These are phyloP conservation scores for Bretziella fagacearum DNA, from an alignment of 2,329 filamentous ascomycete genomes.

Conservation along the genomic window DNA sequence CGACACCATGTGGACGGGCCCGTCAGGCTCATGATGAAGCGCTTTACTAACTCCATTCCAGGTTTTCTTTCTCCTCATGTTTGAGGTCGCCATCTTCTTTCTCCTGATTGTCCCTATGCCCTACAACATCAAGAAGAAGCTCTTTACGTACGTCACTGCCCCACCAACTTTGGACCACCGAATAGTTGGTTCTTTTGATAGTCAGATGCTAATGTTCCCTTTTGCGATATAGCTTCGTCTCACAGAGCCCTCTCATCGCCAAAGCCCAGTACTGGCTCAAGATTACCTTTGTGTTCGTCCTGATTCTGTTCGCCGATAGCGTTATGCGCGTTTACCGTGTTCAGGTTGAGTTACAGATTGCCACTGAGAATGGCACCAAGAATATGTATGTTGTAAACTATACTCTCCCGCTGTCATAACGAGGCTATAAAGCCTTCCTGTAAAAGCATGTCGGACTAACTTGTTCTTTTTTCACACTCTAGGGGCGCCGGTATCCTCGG, in stretches of 20 bases:
- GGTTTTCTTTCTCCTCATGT: conserved; percentile 70
- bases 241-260: conserved; percentile 65
- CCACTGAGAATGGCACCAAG: conserved; percentile 40
- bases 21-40: not conserved
- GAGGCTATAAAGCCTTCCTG: no score
- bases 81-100: conserved; percentile 70
- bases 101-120: conserved; percentile 73
- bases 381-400: conserved; percentile 24
- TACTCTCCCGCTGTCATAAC: no score
- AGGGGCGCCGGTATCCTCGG: conserved; percentile 54
- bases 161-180: not conserved
- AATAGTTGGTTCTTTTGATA: not conserved
- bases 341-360: conserved; percentile 66
- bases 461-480: not conserved
- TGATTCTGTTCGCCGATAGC: conserved; percentile 95
- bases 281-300: conserved; percentile 97
- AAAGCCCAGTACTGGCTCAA: conserved; percentile 97
- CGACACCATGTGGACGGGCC: not conserved
- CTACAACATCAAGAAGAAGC: conserved; percentile 66
- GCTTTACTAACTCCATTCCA: conserved; percentile 23
- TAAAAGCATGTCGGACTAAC: no score
- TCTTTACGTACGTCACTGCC: conserved; percentile 47
- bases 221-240: conserved; percentile 63
- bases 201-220: conserved; percentile 9
- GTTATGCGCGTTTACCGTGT: conserved; percentile 93